Base-by-base conservation (phyloP, 306 rosid species). In the Vigna unguiculata region DNA sequence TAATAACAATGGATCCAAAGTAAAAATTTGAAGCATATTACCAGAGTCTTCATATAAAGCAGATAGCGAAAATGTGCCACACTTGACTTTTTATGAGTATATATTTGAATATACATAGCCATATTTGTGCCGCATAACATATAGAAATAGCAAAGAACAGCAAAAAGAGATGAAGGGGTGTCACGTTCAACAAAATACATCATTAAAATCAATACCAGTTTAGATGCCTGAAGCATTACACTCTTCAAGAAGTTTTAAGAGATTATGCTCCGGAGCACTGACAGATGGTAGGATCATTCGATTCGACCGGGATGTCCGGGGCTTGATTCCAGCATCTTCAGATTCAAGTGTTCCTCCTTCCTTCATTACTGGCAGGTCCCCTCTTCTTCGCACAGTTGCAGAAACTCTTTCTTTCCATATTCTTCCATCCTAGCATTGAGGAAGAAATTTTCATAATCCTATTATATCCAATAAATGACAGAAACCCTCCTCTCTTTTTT, bases 401-500 rank as follows among this genome's bases (percentile, higher is more conserved):
- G 99, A 88, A 48, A 85, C 92, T 72, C 97, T 85, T 76, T 95
- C 93, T 87, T 92, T 95, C 99, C 99, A 95, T 80, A 95, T 86
- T 80, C 97, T 88, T 80, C 96, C 99, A 82, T 95, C 99, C 97
- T 95, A 86, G 70, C 38, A 71, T 70, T 22, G 22, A 77, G 45
- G 57, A 79, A 71, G 54, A 68, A 75, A 47, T 79, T 75, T 83
- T 80, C 57, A 74, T 46, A 82, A 76, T 71, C 68, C 67, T 41
- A 78, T 51, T 28, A 60, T 48, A 22, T 69, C 62, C 28, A 25
- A 64, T 1, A 36, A 65, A 66, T 20, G 13, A 32, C 73, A 64
- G 41, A 55, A 46, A 20, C 36, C 22, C 34, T 17, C 28, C 21
- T 6, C 16, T 21, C 10, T 1, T 25, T 25, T 58, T 12, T 22